phyloP scores from a whole-genome alignment of 768 basidiomycete genomes.

The Inosperma sp. region DNA sequence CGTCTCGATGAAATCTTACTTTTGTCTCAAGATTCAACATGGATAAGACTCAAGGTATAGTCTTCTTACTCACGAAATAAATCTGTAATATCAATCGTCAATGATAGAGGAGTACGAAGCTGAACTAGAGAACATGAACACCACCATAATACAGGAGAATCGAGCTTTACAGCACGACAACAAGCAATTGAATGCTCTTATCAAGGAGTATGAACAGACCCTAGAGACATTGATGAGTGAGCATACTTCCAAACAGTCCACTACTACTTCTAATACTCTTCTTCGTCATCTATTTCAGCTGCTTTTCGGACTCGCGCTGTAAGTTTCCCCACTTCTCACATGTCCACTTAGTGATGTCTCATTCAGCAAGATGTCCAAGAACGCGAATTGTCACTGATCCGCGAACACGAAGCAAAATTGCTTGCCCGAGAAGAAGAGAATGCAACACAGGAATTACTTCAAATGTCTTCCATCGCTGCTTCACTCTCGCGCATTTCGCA shows the following conservation, averaged over 20 bases:
- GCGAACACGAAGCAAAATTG: constrained; percentile 88
- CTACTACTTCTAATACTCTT: constrained; percentile 2
- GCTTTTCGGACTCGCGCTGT: constrained; percentile 88
- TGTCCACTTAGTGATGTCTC: constrained; percentile 10
- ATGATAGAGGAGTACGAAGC: constrained; percentile 78
- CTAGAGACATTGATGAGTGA: constrained; percentile 89
- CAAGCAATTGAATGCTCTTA: constrained; percentile 84
- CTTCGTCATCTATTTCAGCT: constrained; percentile 26
- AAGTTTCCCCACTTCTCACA: constrained; percentile 29
- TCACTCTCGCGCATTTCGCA: constrained; percentile 68
- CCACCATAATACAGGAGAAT: constrained; percentile 75
- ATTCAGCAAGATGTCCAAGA: constrained; percentile 86
- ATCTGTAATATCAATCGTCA: constrained; percentile 1
- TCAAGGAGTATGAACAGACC: constrained; percentile 97
- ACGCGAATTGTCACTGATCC: constrained; percentile 82
- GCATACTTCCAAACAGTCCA: constrained; percentile 11
- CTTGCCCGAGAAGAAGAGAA: constrained; percentile 68
- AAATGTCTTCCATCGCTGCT: constrained; percentile 61
- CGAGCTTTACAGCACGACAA: constrained; percentile 86
- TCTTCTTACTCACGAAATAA: neutral
- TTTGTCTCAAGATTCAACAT: constrained; percentile 64
- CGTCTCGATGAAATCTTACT: constrained; percentile 2
- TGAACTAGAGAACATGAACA: constrained; percentile 87
- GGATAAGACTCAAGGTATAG: constrained; percentile 77
- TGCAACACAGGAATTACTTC: constrained; percentile 50